Conservation (phyloP, 2,329 filamentous ascomycete species). For the Stachybotrys chlorohalonatus region DNA sequence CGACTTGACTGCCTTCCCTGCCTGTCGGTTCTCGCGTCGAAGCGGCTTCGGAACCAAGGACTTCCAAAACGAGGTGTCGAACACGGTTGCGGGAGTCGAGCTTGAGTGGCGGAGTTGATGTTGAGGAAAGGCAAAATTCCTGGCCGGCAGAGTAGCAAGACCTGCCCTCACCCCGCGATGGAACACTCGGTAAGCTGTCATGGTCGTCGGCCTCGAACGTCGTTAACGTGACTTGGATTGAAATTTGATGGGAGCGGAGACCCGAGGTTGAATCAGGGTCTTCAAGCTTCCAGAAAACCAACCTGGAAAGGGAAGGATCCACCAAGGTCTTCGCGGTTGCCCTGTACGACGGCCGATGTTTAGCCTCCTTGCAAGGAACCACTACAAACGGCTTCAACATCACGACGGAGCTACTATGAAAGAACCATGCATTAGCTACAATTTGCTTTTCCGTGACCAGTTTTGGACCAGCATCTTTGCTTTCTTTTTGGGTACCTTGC, state of each 20-base stretch:
- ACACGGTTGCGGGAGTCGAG: constrained; percentile 38
- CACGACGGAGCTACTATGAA: not conserved
- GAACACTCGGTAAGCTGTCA: constrained; percentile 8
- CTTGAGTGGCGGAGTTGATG: constrained; percentile 20
- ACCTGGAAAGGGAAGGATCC: not conserved
- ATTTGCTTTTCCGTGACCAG: not conserved
- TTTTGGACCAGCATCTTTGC: not conserved
- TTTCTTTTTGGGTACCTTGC: constrained; percentile 9
- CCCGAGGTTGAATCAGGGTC: too few relatives aligned
- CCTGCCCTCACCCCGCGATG: constrained; percentile 3
- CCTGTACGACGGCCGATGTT: constrained; percentile 25
- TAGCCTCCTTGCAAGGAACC: constrained; percentile 12
- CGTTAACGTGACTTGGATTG: too few relatives aligned
- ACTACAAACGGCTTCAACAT: not conserved
- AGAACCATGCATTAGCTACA: not conserved
- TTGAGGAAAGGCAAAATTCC: not conserved
- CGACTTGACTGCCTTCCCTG: constrained; percentile 31
- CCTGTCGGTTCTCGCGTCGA: constrained; percentile 32
- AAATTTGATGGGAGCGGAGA: too few relatives aligned
- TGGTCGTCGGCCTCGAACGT: constrained; percentile 1
- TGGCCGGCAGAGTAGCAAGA: constrained; percentile 1
- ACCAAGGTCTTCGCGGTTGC: constrained; percentile 17
- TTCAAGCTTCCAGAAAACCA: not conserved
- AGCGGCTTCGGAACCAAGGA: constrained; percentile 61
- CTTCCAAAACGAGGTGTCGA: constrained; percentile 57